Evolutionary conservation across 75 land plant genomes (phyloP).

Genomic region (Pseudotsuga menziesii): DNA sequence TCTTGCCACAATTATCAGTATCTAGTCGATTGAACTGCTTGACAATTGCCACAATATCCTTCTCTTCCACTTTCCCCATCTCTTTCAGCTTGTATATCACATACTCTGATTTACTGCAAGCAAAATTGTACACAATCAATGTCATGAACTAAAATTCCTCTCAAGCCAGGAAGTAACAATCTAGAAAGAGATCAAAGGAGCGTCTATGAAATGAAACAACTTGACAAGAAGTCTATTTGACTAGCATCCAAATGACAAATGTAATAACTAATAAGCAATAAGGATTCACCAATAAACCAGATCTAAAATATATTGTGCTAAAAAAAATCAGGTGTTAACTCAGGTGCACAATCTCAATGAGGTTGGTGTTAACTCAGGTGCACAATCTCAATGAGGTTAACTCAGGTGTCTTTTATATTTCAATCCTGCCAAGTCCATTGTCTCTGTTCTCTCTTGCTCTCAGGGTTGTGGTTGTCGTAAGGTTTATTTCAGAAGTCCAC

Average conservation of each 20-base stretch:
- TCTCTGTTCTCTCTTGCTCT: too few relatives aligned
- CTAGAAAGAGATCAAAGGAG: not conserved
- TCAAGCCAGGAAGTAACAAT: not conserved
- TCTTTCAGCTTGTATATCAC: constrained; percentile 70
- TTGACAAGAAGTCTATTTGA: not conserved
- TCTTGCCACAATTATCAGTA: constrained; percentile 50
- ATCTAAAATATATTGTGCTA: too few relatives aligned
- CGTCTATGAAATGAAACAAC: too few relatives aligned
- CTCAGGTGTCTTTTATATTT: too few relatives aligned
- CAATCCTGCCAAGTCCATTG: too few relatives aligned
- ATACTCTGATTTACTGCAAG: constrained; percentile 69
- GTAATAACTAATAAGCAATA: not conserved
- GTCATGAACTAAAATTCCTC: not conserved
- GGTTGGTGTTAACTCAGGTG: too few relatives aligned
- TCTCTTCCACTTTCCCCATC: constrained; percentile 52
- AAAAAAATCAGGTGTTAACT: too few relatives aligned
- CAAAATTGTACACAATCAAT: not conserved
- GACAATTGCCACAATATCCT: constrained; percentile 47
- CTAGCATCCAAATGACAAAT: not conserved
- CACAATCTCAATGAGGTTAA: too few relatives aligned
- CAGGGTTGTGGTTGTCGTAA: too few relatives aligned
- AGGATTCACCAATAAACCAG: too few relatives aligned
- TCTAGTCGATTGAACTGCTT: constrained; percentile 59
- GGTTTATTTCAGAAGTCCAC: too few relatives aligned
- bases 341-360: too few relatives aligned